Evolutionary conservation across 2,329 filamentous ascomycete genomes (phyloP).

Genomic region (Paecilomyces formosus): DNA sequence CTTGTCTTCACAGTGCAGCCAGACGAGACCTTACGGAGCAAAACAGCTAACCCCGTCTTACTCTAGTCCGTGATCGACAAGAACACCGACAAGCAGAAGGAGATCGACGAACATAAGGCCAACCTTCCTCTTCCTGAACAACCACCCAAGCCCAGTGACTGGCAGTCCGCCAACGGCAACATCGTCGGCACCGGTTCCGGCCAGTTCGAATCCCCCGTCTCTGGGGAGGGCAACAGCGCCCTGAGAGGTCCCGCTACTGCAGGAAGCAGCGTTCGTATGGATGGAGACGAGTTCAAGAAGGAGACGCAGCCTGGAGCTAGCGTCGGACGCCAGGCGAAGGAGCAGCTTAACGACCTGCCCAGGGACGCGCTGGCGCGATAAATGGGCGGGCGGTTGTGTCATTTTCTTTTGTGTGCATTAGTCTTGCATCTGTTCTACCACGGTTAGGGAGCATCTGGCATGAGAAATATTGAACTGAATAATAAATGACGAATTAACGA

Average conservation of each 20-base stretch:
- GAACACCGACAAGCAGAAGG: conserved; percentile 48
- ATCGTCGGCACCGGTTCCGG: conserved; percentile 66
- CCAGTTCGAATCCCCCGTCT: conserved; percentile 46
- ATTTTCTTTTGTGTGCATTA: conserved; percentile 1
- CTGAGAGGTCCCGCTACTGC: conserved; percentile 55
- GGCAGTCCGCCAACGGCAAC: conserved; percentile 62
- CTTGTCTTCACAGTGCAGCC: not conserved
- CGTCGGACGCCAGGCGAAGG: conserved; percentile 57
- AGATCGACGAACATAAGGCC: conserved; percentile 60
- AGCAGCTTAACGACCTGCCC: conserved; percentile 49
- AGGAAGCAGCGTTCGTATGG: conserved; percentile 43
- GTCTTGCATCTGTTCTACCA: conserved; percentile 7
- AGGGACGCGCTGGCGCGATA: conserved; percentile 53
- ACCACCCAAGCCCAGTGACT: conserved; percentile 69
- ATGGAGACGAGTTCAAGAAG: conserved; percentile 48
- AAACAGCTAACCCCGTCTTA: conserved; percentile 1
- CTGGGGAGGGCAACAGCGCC: conserved; percentile 41
- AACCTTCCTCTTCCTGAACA: conserved; percentile 75
- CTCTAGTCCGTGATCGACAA: conserved; percentile 32
- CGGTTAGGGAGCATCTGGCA: not conserved
- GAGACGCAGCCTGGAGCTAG: conserved; percentile 34
- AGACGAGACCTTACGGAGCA: not conserved
- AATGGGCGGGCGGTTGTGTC: conserved; percentile 17
- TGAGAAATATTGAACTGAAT: not conserved
- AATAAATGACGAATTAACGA: not conserved